These are phyloP conservation scores for Omphalotus guepiniiformis DNA, from an alignment of 768 basidiomycete genomes.

Conservation along the genomic window DNA sequence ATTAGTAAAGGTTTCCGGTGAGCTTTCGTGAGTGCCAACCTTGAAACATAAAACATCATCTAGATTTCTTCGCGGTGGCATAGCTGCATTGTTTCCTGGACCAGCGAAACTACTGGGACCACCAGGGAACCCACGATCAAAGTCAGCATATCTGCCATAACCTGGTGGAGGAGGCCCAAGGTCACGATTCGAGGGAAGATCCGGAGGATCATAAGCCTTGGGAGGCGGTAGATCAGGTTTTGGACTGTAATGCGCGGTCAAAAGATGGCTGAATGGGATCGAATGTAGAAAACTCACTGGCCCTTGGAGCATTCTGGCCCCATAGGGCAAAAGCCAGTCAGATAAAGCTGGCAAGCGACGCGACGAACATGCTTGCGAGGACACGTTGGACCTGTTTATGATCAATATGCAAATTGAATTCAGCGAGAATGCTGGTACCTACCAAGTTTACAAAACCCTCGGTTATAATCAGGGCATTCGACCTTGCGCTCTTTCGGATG, in stretches of 20 bases:
- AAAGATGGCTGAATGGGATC: conserved; percentile 6
- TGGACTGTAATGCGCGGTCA: conserved; percentile 45
- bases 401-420: conserved; percentile 2
- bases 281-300: conserved; percentile 58
- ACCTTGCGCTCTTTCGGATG: conserved; percentile 89
- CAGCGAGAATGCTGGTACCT: conserved; percentile 22
- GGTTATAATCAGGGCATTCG: conserved; percentile 93
- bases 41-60: conserved; percentile 88
- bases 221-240: conserved; percentile 68
- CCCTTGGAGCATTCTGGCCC: conserved; percentile 85
- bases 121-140: conserved; percentile 51
- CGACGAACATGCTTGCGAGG: conserved; percentile 90
- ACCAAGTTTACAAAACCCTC: conserved; percentile 96
- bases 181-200: conserved; percentile 70
- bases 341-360: conserved; percentile 85
- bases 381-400: conserved; percentile 68
- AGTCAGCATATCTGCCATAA: conserved; percentile 80
- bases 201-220: conserved; percentile 73
- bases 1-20: too few relatives aligned
- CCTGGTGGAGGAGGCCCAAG: conserved; percentile 91
- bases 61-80: conserved; percentile 60
- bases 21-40: conserved; percentile 40
- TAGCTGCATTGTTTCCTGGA: conserved; percentile 19
- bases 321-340: conserved; percentile 90
- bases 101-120: conserved; percentile 23